phyloP scores from a whole-genome alignment of 129 eudicot genomes.

The Helianthus tuberosus region DNA sequence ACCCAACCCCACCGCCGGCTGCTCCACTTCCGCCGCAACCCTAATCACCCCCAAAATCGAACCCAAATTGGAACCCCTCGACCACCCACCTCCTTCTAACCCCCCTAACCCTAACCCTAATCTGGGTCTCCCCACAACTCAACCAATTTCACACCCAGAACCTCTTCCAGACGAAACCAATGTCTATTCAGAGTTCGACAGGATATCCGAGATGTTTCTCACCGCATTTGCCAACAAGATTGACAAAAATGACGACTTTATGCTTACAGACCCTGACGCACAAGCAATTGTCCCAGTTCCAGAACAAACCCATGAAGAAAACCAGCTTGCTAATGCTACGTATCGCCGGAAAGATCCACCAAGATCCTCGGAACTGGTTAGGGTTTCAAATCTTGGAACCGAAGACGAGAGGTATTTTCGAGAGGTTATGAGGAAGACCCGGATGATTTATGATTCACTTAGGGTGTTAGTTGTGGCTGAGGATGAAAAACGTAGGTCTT shows the following conservation, averaged over 20 bases:
- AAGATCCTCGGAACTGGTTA: constrained; percentile 66
- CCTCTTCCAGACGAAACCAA: constrained; percentile 2
- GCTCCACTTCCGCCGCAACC: constrained; percentile 2
- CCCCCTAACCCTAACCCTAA: constrained; percentile 22
- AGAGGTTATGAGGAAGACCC: constrained; percentile 47
- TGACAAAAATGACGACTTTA: constrained; percentile 18
- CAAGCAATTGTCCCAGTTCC: constrained; percentile 50
- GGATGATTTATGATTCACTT: constrained; percentile 59
- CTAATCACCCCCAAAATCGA: constrained; percentile 48
- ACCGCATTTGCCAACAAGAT: constrained; percentile 41
- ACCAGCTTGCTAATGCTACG: constrained; percentile 23
- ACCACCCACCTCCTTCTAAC: constrained; percentile 18
- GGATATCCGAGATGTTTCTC: constrained; percentile 56
- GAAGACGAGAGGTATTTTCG: constrained; percentile 64
- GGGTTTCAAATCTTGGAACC: constrained; percentile 56
- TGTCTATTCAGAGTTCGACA: constrained; percentile 44
- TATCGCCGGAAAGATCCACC: constrained; percentile 37
- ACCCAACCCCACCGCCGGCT: constrained; percentile 21
- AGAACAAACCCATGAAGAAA: constrained; percentile 5
- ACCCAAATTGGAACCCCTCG: constrained; percentile 55
- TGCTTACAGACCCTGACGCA: constrained; percentile 32
- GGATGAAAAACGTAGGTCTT: constrained; percentile 47
- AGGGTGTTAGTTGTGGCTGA: constrained; percentile 44
- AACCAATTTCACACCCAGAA: background rate
- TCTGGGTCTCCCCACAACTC: constrained; percentile 13